A percentile compares a stretch with the other conserved stretches of the same genome.
phyloP scores from a whole-genome alignment of 2,329 filamentous ascomycete species.

The Blumeria hordei region DNA sequence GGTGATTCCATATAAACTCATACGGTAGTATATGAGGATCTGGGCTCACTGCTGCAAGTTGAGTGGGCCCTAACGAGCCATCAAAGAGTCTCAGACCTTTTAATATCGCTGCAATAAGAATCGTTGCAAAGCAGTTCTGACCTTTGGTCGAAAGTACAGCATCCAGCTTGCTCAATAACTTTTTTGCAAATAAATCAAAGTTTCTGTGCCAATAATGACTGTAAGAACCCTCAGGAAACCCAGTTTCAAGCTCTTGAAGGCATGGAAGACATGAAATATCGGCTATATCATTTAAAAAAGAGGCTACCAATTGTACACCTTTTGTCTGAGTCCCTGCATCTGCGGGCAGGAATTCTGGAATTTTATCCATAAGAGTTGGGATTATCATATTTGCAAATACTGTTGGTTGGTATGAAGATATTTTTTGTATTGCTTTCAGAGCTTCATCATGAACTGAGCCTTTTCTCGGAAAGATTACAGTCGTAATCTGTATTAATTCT shows the following conservation, averaged over 20 bases:
- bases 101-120: conserved; percentile 9
- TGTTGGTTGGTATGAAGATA: conserved; percentile 8
- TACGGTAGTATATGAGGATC: conserved; percentile 2
- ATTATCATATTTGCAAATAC: conserved; percentile 10
- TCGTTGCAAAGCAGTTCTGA: conserved; percentile 8
- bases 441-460: conserved; percentile 6
- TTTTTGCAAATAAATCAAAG: conserved; percentile 7
- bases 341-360: conserved; percentile 7
- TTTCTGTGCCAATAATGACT: conserved; percentile 6
- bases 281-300: conserved; percentile 7
- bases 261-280: conserved; percentile 9
- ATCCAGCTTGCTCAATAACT: conserved; percentile 6
- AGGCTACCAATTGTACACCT: conserved; percentile 4
- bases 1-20: conserved; percentile 7
- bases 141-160: conserved; percentile 3
- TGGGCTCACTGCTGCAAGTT: background rate
- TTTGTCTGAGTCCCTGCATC: background rate
- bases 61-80: conserved; percentile 3
- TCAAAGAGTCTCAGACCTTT: conserved; percentile 10
- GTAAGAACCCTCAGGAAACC: background rate
- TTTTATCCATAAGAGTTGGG: conserved; percentile 7
- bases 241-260: conserved; percentile 1
- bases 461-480: conserved; percentile 3
- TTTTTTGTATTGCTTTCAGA: conserved; percentile 8
- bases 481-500: conserved; percentile 8